Evolutionary conservation across 352 stramenopile genomes (phyloP).

Genomic region (Pythium plurisporium): DNA sequence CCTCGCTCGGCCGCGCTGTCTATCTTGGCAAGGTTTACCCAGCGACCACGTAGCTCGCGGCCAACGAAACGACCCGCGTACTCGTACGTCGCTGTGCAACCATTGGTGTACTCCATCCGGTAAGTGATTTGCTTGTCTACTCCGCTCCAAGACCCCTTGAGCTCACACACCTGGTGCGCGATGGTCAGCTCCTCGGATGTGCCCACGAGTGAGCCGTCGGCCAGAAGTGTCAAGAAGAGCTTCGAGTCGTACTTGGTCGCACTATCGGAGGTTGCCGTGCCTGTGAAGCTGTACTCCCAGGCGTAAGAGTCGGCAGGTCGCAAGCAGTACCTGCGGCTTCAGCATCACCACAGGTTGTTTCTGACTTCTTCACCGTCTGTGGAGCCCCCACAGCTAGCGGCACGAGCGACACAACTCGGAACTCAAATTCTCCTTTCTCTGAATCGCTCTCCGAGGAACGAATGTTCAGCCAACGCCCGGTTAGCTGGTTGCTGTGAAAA

Average conservation of each 20-base stretch:
- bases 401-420: background rate
- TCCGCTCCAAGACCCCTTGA: background rate
- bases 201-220: background rate
- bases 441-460: background rate
- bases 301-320: too few relatives aligned
- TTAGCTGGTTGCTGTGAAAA: background rate
- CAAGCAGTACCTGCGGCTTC: too few relatives aligned
- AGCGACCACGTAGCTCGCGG: background rate
- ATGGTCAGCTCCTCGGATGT: conserved; percentile 1
- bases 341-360: too few relatives aligned
- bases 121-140: background rate
- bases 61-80: background rate
- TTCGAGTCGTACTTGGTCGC: conserved; percentile 1
- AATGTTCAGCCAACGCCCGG: background rate
- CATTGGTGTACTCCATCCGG: background rate
- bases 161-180: conserved; percentile 1
- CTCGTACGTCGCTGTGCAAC: background rate
- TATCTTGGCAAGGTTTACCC: background rate
- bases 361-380: background rate
- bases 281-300: conserved; percentile 1
- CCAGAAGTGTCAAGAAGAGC: background rate
- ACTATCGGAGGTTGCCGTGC: background rate
- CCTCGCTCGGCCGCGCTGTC: background rate
- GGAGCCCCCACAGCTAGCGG: background rate
- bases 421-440: background rate